Conservation (phyloP, 345 rosid species). For the Citrus sinensis region DNA sequence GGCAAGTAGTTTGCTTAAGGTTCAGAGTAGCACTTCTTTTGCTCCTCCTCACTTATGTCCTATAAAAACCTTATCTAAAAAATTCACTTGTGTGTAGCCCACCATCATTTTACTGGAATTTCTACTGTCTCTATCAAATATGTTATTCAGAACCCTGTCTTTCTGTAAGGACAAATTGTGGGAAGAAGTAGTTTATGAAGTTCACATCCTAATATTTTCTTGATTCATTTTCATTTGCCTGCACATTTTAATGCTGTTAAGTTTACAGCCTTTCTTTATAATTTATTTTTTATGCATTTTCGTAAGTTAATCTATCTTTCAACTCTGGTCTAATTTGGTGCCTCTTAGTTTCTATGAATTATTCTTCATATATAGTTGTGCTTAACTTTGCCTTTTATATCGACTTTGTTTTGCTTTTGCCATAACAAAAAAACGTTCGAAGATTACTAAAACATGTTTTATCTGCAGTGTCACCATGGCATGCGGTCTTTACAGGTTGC, state of each 20-base stretch:
- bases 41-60: background rate
- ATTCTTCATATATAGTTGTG: background rate
- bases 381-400: background rate
- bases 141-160: background rate
- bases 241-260: background rate
- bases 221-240: background rate
- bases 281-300: background rate
- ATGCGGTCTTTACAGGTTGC: slow-evolving; percentile 82
- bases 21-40: background rate
- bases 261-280: background rate
- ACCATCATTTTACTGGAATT: background rate
- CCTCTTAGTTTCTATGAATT: background rate
- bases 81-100: background rate
- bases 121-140: background rate
- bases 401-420: background rate
- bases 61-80: background rate
- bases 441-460: background rate
- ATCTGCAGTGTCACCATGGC: slow-evolving; percentile 83
- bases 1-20: background rate
- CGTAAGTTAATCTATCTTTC: no score
- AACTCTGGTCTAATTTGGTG: background rate
- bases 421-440: background rate
- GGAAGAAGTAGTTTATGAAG: background rate
- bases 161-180: background rate
- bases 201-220: background rate